Percentiles rank a stretch among this genome's conserved stretches.
phyloP scores from a whole-genome alignment of 2,329 filamentous ascomycete genomes.

The Graphilbum ipis-grandicollis region DNA sequence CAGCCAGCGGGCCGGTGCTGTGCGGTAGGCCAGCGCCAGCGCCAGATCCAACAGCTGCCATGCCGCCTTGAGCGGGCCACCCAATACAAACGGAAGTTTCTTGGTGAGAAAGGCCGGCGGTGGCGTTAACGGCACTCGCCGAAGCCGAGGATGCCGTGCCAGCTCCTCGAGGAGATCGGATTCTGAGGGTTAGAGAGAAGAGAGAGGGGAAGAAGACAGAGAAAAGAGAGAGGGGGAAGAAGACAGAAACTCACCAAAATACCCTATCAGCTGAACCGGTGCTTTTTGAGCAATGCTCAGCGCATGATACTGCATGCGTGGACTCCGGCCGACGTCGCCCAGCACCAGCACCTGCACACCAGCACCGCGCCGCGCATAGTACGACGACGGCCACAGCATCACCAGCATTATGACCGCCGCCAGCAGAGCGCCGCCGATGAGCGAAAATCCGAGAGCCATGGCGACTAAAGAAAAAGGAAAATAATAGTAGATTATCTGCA shows the following conservation, averaged over 20 bases:
- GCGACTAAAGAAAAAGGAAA: no score
- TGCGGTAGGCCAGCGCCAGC: slow-evolving; percentile 52
- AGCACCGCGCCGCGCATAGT: slow-evolving; percentile 5
- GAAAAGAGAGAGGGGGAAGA: not conserved
- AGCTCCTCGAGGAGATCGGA: slow-evolving; percentile 70
- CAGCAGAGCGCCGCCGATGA: slow-evolving; percentile 6
- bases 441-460: slow-evolving; percentile 7
- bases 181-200: slow-evolving; percentile 28
- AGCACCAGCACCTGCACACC: slow-evolving; percentile 72
- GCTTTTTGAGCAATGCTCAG: slow-evolving; percentile 76
- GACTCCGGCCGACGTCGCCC: slow-evolving; percentile 87
- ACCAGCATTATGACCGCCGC: slow-evolving; percentile 1
- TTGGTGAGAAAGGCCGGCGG: slow-evolving; percentile 53
- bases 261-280: slow-evolving; percentile 72
- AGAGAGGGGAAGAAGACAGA: not conserved
- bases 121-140: slow-evolving; percentile 50
- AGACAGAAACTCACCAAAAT: slow-evolving; percentile 42
- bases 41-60: slow-evolving; percentile 65
- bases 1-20: slow-evolving; percentile 65
- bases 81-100: slow-evolving; percentile 57
- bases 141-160: slow-evolving; percentile 47
- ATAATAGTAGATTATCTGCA: no score
- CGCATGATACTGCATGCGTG: slow-evolving; percentile 97
- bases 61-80: slow-evolving; percentile 70
- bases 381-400: slow-evolving; percentile 6